Base-by-base conservation (phyloP, 2,329 filamentous ascomycete species). In the Ascochyta rabiei region DNA sequence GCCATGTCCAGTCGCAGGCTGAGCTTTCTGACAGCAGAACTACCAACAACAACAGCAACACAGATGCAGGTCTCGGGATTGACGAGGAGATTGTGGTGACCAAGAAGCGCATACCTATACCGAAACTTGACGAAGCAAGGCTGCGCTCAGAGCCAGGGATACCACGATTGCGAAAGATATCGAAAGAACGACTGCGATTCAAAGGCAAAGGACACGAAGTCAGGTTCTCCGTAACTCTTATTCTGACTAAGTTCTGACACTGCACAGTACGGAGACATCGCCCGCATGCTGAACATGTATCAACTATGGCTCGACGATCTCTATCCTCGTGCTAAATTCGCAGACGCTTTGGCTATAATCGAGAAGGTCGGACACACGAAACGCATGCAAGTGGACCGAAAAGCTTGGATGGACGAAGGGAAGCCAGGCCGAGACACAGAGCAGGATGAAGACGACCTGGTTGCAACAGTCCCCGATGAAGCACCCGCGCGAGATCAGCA, bases 261-360 rank as follows among this genome's bases (percentile, higher is more conserved):
- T 39, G 45, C 33, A 1, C 48, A 93, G 87, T 98, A 95, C 75
- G 88, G 89, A 16, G 95, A 99, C 71, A 86, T 92, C 10, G 84
- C 88, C 0, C 86, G 87, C 15, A 82, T 99, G 21, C 82, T 99
- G 42, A 91, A 90, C 21, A 90, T 96, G 72, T 99, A 98, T 72
- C 95, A 98, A 73, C 77, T 96, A 51, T 99, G 95, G 95, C 88
- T 99, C 2, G 93, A 99, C 75, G 92, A 97, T 69, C 81, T 99
- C 12, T 99, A 93, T 69, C 95, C 95, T 12, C 92, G 96, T 69
- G 95, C 93, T 5, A 93, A 92, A 69, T 99, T 99, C 69, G 84
- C 90, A 42, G 95, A 99, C 68, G 95, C 90, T 2, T 80, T 98
- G 6, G 79, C 83, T 34, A 96, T 98, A 80, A 90, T 98, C 2